phyloP scores from a whole-genome alignment of 805 yeast genomes.

The Candida argentea region DNA sequence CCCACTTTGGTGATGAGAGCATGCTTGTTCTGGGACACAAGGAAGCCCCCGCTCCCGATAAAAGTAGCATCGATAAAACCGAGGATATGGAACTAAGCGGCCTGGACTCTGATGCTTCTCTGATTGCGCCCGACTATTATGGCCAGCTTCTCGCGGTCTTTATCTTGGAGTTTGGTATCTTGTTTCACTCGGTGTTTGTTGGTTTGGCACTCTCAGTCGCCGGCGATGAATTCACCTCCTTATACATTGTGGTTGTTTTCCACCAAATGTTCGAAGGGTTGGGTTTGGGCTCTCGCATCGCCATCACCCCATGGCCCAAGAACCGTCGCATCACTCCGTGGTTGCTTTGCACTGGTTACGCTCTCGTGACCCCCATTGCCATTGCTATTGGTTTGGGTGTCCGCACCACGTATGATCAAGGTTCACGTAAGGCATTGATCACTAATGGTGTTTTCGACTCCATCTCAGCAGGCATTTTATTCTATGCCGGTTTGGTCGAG shows the following conservation, averaged over 20 bases:
- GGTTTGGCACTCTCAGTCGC: constrained; percentile 73
- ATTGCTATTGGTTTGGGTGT: constrained; percentile 29
- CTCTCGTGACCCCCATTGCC: constrained; percentile 23
- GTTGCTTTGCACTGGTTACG: constrained; percentile 20
- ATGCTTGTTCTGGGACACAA: constrained; percentile 19
- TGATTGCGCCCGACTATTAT: constrained; percentile 38
- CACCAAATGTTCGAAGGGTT: constrained; percentile 84
- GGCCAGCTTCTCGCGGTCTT: constrained; percentile 50
- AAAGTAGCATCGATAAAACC: constrained; percentile 5
- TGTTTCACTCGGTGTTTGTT: constrained; percentile 76
- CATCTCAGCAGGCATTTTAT: constrained; percentile 24
- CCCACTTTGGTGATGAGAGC: constrained; percentile 42
- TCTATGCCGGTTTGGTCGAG: constrained; percentile 27
- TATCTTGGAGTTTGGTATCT: constrained; percentile 66
- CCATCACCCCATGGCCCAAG: constrained; percentile 46
- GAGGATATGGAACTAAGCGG: constrained; percentile 31
- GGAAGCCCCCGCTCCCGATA: constrained; percentile 8
- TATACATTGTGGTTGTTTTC: constrained; percentile 61
- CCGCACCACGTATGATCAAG: constrained; percentile 21
- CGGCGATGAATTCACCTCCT: constrained; percentile 62
- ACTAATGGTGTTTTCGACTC: constrained; percentile 26
- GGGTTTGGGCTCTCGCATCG: constrained; percentile 73
- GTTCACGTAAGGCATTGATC: constrained; percentile 22
- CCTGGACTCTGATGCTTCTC: constrained; percentile 10
- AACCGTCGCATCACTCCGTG: constrained; percentile 39